Base-by-base conservation (phyloP, 2,329 filamentous ascomycete species). In the Penicillium sp. region DNA sequence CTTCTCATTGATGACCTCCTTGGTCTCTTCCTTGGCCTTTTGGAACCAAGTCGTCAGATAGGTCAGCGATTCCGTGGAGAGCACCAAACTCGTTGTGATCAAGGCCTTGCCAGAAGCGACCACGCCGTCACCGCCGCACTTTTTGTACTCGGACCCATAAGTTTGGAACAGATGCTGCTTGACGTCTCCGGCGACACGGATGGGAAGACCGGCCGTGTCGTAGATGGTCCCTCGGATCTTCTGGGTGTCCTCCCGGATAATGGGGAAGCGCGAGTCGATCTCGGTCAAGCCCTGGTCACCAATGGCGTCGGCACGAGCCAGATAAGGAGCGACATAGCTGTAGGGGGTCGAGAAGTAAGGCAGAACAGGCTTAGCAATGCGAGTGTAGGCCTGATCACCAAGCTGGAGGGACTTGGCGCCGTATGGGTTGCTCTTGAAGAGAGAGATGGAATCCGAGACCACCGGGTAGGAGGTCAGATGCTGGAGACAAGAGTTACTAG, bases 401-500 rank as follows among this genome's bases (percentile, higher is more conserved):
- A 93, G 72, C 61, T 86, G 78, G 66, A 96, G 75, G 38, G 89
- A 90, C 73, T 85, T 90, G 68, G 89, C 84, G 65, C 88, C 90
- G 66, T 88, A 85, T 43, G 88, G 84, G 73, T 91, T 88, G 65
- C 80, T 76, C 72, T 90, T 88, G 79, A 94, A 85, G 65, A 82
- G 83, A 52, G 81, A 75, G 70, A 95, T 82, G 63, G 83, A 76
- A 69, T 95, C 89, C 65, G 81, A 82, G 65, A 96, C 80, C 57
- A 94, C 72, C 36, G 91, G 91, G 72, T 95, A 95, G 57, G 84
- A 85, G 60, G 83, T 78, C 54, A 96, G 78, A 67, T 96, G 90
- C 88, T 95, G 26, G 7, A 46, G 41, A 3, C 18, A 18, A 18
- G 18, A 18, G 18, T 18, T 18, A 18, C 18, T 18, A 18, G 18